Evolutionary conservation across 192 early-diverging fungal genomes (phyloP), one percentile per base, ranked within the genome.

Genomic region (Coemansia erecta): DNA sequence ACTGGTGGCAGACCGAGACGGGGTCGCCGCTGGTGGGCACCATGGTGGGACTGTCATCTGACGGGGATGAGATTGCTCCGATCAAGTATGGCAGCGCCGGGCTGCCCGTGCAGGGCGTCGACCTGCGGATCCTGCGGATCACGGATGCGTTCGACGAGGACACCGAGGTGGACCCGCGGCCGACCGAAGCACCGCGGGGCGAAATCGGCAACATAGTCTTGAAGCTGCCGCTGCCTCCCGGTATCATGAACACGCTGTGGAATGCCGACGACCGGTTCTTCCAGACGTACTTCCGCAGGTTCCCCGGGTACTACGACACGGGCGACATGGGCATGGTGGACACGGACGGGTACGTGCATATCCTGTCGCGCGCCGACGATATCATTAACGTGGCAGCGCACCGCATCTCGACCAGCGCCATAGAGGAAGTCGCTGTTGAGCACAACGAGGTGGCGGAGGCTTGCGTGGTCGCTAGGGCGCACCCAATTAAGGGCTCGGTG

Each of bases 301-400:
- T 90, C 63, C 89, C 89, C 2, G 93, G 93, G 0, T 89, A 90
- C 73, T 91, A 82, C 59, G 88, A 91, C 62, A 90, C 89, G 0
- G 91, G 92, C 9, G 93, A 95, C 64, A 85, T 87, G 0, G 93
- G 91, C 7, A 82, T 86, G 64, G 73, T 91, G 37, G 92, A 92
- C 77, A 78, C 77, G 23, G 84, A 90, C 40, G 90, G 87, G 2
- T 87, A 86, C 60, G 83, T 90, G 26, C 85, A 86, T 43, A 73
- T 90, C 4, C 71, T 87, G 69, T 88, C 87, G 23, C 81, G 89
- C 35, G 85, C 85, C 2, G 87, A 88, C 62, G 87, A 90, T 54
- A 82, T 95, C 31, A 89, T 95, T 61, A 93, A 95, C 58, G 89
- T 91, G 0, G 92, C 93, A 0, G 90, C 87, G 14, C 93, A 95